Base-by-base conservation (phyloP, 495 filamentous ascomycete species). In the Penicillium psychrofluorescens region DNA sequence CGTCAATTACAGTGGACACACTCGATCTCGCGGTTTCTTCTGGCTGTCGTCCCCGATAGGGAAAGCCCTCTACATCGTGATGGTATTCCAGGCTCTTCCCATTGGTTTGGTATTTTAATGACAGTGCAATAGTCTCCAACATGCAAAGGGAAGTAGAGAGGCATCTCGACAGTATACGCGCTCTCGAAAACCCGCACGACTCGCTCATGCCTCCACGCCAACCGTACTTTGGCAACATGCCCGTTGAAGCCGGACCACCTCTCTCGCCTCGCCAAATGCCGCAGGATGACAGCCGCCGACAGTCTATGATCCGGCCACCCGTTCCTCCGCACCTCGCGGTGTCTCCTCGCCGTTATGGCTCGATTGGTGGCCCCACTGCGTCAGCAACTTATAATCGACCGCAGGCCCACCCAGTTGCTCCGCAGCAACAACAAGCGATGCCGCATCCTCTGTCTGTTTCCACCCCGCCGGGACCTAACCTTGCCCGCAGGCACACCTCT, bases 181-280 rank as follows among this genome's bases (percentile, higher is more conserved):
- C 64, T 35, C 70, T 91, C 15, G 91, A 96, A 46, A 86, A 89
- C 42, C 77, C 84, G 27, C 81, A 85, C 50, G 90, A 95, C 41
- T 66, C 77, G 27, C 70, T 88, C 15, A 79, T 92, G 54, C 78
- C 85, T 32, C 83, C 79, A 29, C 83, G 84, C 43, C 87, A 84
- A 44, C 77, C 84, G 11, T 90, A 83, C 62, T 86, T 91, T 58
- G 78, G 79, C 37, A 84, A 80, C 51, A 68, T 89, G 46, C 66
- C 81, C 30, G 61, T 79, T 16, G 87, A 90, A 40, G 52, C 71
- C 39, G 83, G 84, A 35, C 81, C 86, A 6, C 89, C 92, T 30
- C 69, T 95, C 11, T 96, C 92, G n/a, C 92, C 92, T 27, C 86
- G 89, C 31, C 92, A 96, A 67, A 62, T 89, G 35, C 81, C 90